phyloP scores from a whole-genome alignment of 495 filamentous ascomycete genomes.

The Neurospora africana region DNA sequence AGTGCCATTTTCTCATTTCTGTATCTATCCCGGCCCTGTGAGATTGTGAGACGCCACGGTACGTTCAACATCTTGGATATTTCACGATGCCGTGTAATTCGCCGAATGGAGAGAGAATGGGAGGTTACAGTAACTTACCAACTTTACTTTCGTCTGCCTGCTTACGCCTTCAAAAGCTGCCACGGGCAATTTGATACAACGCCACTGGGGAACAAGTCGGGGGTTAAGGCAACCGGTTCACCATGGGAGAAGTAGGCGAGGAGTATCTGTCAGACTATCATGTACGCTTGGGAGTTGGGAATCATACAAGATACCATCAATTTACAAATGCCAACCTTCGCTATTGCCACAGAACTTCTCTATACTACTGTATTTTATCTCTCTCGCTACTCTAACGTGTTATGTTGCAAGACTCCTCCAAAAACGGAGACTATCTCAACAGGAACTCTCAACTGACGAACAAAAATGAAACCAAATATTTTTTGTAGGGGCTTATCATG shows the following conservation, averaged over 20 bases:
- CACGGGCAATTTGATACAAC: not conserved
- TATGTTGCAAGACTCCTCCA: not conserved
- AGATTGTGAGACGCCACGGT: not conserved
- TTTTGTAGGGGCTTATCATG: not conserved
- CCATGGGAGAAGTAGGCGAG: not conserved
- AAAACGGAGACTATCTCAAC: not conserved
- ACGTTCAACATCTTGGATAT: not conserved
- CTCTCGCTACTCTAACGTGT: not conserved
- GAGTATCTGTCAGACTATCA: not conserved
- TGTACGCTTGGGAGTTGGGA: not conserved
- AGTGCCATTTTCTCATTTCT: not conserved
- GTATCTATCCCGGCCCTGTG: not conserved
- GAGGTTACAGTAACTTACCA: not conserved
- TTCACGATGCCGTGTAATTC: not conserved
- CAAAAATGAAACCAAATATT: not conserved
- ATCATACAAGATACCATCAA: not conserved
- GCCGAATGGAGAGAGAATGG: not conserved
- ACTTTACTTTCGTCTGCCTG: not conserved
- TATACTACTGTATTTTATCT: not conserved
- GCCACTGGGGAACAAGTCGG: not conserved
- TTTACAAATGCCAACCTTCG: not conserved
- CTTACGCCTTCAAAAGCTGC: not conserved
- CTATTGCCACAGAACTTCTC: not conserved
- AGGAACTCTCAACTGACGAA: not conserved
- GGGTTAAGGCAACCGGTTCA: not conserved